Conservation (phyloP, 352 stramenopile species). For the Paralagenidium karlingii region DNA sequence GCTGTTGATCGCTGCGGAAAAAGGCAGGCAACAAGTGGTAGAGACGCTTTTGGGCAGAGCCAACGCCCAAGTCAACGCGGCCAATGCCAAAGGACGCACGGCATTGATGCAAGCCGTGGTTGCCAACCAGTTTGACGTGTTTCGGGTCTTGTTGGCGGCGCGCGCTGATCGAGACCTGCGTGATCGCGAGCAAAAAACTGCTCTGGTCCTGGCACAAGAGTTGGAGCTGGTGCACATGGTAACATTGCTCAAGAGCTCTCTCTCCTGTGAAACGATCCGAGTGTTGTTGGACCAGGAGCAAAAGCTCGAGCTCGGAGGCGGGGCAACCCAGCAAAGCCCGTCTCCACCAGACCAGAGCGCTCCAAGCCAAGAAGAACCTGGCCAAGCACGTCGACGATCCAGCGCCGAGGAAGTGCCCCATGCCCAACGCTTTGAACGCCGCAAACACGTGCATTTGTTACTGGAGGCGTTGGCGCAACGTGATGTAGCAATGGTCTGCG, state of each 20-base stretch:
- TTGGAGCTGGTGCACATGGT: constrained; percentile 14
- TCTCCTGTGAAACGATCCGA: constrained; percentile 10
- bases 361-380: constrained; percentile 17
- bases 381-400: too few relatives aligned
- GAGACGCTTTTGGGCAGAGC: constrained; percentile 21
- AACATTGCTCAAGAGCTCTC: constrained; percentile 14
- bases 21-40: constrained; percentile 21
- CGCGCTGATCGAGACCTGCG: constrained; percentile 12
- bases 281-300: constrained; percentile 27
- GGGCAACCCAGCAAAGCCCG: too few relatives aligned
- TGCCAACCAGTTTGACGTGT: constrained; percentile 18
- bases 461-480: constrained; percentile 18
- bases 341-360: too few relatives aligned
- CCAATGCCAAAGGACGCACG: constrained; percentile 13
- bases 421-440: constrained; percentile 1
- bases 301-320: too few relatives aligned
- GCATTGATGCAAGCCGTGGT: constrained; percentile 36
- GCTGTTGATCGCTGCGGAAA: constrained; percentile 32
- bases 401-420: not conserved
- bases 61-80: constrained; percentile 19
- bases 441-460: constrained; percentile 12
- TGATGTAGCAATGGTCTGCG: constrained; percentile 15
- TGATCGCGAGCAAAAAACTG: constrained; percentile 13
- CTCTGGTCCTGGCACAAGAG: constrained; percentile 21
- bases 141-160: constrained; percentile 26